These are phyloP conservation scores for Coprinopsis sp. DNA, from an alignment of 768 basidiomycete genomes.

Conservation along the genomic window DNA sequence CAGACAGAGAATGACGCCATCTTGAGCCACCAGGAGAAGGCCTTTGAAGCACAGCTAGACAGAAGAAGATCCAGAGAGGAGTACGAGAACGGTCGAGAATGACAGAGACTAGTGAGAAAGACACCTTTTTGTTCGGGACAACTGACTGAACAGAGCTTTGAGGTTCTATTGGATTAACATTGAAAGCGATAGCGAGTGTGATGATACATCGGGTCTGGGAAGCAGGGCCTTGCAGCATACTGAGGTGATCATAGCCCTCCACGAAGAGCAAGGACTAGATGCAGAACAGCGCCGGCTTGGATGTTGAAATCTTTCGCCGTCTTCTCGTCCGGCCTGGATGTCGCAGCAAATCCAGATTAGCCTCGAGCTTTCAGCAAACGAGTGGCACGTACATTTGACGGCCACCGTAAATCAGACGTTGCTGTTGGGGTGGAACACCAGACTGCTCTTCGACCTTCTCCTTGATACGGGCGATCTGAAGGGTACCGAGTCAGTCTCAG, in stretches of 20 bases:
- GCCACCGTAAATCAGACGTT: conserved; percentile 88
- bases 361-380: neutral
- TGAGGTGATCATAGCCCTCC: conserved; percentile 73
- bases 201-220: too few species aligned
- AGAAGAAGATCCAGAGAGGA: too few species aligned
- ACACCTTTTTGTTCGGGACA: too few species aligned
- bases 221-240: too few species aligned
- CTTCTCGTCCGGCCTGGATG: conserved; percentile 83
- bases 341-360: neutral
- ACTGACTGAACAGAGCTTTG: too few species aligned
- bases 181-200: too few species aligned
- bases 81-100: too few species aligned
- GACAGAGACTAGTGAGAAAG: too few species aligned
- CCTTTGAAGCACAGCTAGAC: too few species aligned
- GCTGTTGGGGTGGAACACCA: conserved; percentile 94
- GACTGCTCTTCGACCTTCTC: conserved; percentile 98
- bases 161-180: too few species aligned
- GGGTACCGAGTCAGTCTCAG: neutral
- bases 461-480: conserved; percentile 88
- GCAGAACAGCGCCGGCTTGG: conserved; percentile 79
- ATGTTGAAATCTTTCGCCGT: conserved; percentile 82
- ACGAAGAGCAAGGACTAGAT: conserved; percentile 92
- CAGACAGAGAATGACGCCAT: too few species aligned
- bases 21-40: too few species aligned
- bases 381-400: conserved; percentile 75